Percentiles rank a stretch among this genome's conserved stretches.
Conservation (phyloP, 2,329 filamentous ascomycete genomes). For the Calonectria multiphialidica region DNA sequence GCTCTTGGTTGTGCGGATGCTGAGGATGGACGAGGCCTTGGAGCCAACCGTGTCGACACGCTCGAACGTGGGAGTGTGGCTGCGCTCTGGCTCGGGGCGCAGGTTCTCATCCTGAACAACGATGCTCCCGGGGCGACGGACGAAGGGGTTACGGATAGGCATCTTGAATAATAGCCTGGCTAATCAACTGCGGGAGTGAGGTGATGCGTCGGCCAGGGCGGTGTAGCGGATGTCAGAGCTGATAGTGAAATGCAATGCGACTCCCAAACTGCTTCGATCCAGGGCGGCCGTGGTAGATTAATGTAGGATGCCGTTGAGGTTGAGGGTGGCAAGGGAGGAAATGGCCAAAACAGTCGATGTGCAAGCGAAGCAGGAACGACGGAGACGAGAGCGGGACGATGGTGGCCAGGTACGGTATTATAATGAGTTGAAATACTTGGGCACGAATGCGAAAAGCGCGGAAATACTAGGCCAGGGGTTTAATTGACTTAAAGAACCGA, state of each 20-base stretch:
- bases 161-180: conserved; percentile 55
- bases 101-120: conserved; percentile 65
- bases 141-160: conserved; percentile 81
- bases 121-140: conserved; percentile 65
- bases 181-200: background rate
- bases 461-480: conserved; percentile 15
- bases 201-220: background rate
- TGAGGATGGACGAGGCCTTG: conserved; percentile 72
- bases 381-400: background rate
- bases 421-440: conserved; percentile 1
- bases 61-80: conserved; percentile 62
- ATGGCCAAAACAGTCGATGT: background rate
- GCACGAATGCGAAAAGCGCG: conserved; percentile 1
- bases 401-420: conserved; percentile 1
- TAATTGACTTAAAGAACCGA: conserved; percentile 24
- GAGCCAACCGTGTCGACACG: conserved; percentile 73
- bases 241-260: background rate
- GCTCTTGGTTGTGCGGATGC: conserved; percentile 70
- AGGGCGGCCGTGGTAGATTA: background rate
- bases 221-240: background rate
- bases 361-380: conserved; percentile 10
- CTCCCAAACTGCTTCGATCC: background rate
- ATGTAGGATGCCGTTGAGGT: background rate
- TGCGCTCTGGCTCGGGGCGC: conserved; percentile 53
- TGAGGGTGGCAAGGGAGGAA: background rate